Conservation (phyloP, 2,329 filamentous ascomycete genomes). For the Cytospora schulzeri region DNA sequence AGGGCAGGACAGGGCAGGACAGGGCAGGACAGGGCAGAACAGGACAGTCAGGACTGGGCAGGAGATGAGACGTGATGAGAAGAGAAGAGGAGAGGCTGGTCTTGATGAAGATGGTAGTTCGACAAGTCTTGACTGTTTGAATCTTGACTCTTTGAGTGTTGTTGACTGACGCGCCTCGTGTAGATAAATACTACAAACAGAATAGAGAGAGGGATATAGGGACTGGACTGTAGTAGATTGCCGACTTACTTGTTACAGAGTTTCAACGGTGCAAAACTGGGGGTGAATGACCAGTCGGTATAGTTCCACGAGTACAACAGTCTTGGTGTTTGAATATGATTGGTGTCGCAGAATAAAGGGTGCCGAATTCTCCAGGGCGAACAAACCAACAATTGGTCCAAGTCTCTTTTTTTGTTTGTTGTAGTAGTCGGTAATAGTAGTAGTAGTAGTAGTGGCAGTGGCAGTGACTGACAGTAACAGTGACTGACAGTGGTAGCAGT, state of each 20-base stretch:
- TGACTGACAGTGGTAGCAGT: too few species aligned
- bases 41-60: background rate
- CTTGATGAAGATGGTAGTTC: background rate
- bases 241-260: background rate
- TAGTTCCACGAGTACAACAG: constrained; percentile 4
- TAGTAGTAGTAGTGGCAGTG: too few species aligned
- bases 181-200: background rate
- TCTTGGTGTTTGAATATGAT: constrained; percentile 16
- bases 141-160: background rate
- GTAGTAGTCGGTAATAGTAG: too few species aligned
- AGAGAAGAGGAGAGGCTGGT: background rate
- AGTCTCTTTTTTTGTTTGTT: constrained; percentile 7
- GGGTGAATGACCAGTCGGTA: background rate
- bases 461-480: too few species aligned
- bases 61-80: background rate
- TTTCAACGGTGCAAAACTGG: constrained; percentile 1
- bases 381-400: constrained; percentile 20
- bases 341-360: constrained; percentile 10
- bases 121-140: background rate
- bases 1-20: background rate
- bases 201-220: background rate
- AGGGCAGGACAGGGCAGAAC: constrained; percentile 5
- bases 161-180: background rate
- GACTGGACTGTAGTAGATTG: background rate
- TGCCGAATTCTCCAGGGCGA: constrained; percentile 4